Percentiles rank a stretch among this genome's conserved stretches.
Conservation (phyloP, 176 grass and related monocot species). For the Avena sativa region DNA sequence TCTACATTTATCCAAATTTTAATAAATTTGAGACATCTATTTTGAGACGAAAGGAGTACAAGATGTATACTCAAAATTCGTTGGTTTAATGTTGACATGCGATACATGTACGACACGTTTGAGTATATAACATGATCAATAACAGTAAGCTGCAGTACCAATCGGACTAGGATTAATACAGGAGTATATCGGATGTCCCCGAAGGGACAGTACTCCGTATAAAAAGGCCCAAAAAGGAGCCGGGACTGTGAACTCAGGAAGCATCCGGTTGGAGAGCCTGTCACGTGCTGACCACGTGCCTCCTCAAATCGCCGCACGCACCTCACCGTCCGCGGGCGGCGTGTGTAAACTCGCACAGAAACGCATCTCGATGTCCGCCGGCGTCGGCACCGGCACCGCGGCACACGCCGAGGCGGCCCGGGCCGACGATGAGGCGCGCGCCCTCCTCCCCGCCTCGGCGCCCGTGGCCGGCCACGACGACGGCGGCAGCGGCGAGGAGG, state of each 20-base stretch:
- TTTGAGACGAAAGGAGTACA: no score
- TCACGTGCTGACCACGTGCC: conserved; percentile 41
- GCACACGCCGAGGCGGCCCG: not conserved
- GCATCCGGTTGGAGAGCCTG: not conserved
- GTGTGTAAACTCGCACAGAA: not conserved
- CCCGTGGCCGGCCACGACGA: conserved; percentile 11
- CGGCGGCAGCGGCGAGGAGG: not conserved
- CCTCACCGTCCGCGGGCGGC: conserved; percentile 21
- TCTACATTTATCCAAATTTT: no score
- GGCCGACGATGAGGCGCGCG: conserved; percentile 50
- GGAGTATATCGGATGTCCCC: no score
- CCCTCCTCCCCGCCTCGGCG: conserved; percentile 53
- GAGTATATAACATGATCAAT: no score
- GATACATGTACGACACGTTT: no score
- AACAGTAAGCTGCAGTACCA: not conserved
- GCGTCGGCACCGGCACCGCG: conserved; percentile 25
- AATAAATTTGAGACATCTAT: no score
- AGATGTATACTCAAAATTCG: no score
- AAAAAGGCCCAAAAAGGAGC: not conserved
- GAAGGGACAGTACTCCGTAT: not conserved
- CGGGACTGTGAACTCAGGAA: not conserved
- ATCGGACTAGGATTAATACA: not conserved
- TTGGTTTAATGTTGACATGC: no score
- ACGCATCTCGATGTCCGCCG: conserved; percentile 57
- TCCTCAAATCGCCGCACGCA: conserved; percentile 13